Base-by-base conservation (phyloP, 208 protist genomes). In the Polymyxa betae region DNA sequence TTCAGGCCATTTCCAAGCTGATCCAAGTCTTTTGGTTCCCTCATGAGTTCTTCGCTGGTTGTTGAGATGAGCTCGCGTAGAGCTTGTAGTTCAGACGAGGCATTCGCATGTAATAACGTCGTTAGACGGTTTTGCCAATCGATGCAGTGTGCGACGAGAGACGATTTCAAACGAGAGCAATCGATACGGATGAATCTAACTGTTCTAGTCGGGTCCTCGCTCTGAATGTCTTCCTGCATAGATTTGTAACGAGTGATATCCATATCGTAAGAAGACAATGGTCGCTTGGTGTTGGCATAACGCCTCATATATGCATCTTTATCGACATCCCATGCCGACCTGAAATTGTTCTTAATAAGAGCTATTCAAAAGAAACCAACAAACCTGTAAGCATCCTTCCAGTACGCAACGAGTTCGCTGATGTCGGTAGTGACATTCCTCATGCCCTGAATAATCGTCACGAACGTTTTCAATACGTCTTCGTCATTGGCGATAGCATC, bases 241-340 rank as follows among this genome's bases (percentile, higher is more conserved):
- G 98, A 96, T 45, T 95, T 94, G 77, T 98, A 98, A 92, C 97
- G 95, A 72, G 97, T 94, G 95, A 98, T 98, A 94, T 98, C 98
- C 93, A 96, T 95, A 91, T 98, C 97, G 49, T 98, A 97, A 89
- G 95, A 92, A 92, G 95, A 96, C 29, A 96, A 94, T 90, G 97
- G 95, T 89, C 97, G 96, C 91, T 97, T 96, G 92, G 96, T 94
- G 88, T 97, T 97, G 41, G 96, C 96, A 96, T 97, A 99, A 16
- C 98, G 92, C 60, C 96, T 96, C 20, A 98, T 98, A 66, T 97
- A 97, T 0, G 94, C 95, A 43, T 97, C 97, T 93, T 98, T 98
- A 90, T 99, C 96, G 45, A 97, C 93, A 92, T 97, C 96, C 97
- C 97, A 98, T 24, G 12, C 96, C 96, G 92, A 82, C n/a, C 49